Evolutionary conservation across 2,329 filamentous ascomycete genomes (phyloP).

Genomic region (Colletotrichum incanum): DNA sequence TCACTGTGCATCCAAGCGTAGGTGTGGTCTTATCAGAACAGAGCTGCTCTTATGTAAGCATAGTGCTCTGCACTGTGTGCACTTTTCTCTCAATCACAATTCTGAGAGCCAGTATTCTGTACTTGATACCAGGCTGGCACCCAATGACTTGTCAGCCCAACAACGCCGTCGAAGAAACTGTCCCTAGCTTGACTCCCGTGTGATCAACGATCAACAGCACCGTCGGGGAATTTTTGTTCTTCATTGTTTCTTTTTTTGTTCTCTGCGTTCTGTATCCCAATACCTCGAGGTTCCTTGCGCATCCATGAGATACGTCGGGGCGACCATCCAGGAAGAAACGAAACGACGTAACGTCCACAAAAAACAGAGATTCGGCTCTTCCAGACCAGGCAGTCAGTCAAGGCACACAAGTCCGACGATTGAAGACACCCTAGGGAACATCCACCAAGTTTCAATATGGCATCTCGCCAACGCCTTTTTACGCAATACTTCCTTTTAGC

Average conservation of each 20-base stretch:
- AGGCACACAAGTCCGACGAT: constrained; percentile 27
- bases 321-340: not conserved
- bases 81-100: constrained; percentile 21
- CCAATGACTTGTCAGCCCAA: constrained; percentile 25
- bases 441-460: constrained; percentile 31
- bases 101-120: constrained; percentile 7
- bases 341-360: not conserved
- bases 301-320: not conserved
- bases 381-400: not conserved
- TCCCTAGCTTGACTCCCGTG: constrained; percentile 34
- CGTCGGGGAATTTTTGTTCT: constrained; percentile 31
- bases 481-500: constrained; percentile 22
- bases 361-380: not conserved
- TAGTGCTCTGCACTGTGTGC: constrained; percentile 6
- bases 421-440: constrained; percentile 24
- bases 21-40: not conserved
- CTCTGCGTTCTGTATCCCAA: not conserved
- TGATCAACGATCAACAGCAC: constrained; percentile 39
- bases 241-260: constrained; percentile 28
- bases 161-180: constrained; percentile 37
- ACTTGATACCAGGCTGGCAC: not conserved
- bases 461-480: constrained; percentile 16
- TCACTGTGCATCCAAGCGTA: not conserved
- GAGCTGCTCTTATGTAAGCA: not conserved
- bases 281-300: constrained; percentile 1